Evolutionary conservation across 306 rosid genomes (phyloP), one percentile per base, ranked within the genome.

Genomic region (Spatholobus suberectus): DNA sequence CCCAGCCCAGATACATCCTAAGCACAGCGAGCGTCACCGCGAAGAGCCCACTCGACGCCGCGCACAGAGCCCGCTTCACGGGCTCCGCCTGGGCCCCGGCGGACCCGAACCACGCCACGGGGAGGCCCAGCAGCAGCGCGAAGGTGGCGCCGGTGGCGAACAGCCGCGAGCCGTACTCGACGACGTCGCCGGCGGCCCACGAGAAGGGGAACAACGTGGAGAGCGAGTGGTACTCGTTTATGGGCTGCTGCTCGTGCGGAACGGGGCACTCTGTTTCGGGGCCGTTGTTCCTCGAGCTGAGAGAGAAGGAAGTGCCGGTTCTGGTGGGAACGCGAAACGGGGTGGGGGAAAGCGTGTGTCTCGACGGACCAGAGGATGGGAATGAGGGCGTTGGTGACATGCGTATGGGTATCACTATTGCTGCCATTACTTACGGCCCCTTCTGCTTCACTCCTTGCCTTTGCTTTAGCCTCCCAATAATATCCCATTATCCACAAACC

Each of bases 1-100:
- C 98, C 98, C 99, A 95, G 65, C 99, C 99, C 17, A 95, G 82
- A 80, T 95, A 95, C 99, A 95, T 95, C 75, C 97, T 91, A 3
- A 95, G 82, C 40, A 95, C 98, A 12, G 96, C 96, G 10, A 95
- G 75, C 1, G 94, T 93, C 13, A 90, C 97, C 23, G 83, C 89
- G 18, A 90, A 58, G 8, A 95, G 29, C 1, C 99, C 99, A 87
- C 98, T 90, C 0, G 96, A 92, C 72, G 90, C 88, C 0, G 89
- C 97, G 74, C 87, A 92, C 13, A 90, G 70, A 23, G 86, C 80
- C 17, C 88, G 84, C 89, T 85, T 92, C 5, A 89, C 18, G 0
- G 92, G 93, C 65, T 95, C 99, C 21, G 93, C 84, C 58, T 93
- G 92, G 10, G 97, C 74, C 1, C 96, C 97, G 20, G 85, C 85